Conservation (phyloP, 2,329 filamentous ascomycete species). For the Aspergillus brasiliensis region DNA sequence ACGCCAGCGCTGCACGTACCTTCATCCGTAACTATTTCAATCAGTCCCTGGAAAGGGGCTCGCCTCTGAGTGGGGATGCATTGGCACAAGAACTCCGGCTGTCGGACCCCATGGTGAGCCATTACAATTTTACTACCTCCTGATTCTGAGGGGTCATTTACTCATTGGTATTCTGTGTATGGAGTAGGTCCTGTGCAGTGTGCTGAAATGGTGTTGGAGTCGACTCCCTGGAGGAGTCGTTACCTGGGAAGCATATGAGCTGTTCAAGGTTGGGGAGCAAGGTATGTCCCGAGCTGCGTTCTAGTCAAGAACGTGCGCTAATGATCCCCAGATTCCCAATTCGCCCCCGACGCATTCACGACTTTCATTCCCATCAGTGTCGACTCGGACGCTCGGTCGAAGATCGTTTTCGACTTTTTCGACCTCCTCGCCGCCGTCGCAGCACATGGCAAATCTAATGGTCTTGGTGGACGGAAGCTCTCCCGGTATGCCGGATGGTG, state of each 20-base stretch:
- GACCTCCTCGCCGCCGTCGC: conserved; percentile 88
- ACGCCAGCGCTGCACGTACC: conserved; percentile 86
- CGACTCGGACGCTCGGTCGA: conserved; percentile 79
- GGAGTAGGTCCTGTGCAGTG: conserved; percentile 80
- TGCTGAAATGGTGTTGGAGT: conserved; percentile 98
- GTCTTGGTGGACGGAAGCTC: conserved; percentile 87
- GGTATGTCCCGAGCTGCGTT: conserved; percentile 55
- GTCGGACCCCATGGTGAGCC: conserved; percentile 84
- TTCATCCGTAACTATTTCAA: conserved; percentile 94
- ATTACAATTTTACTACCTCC: background rate
- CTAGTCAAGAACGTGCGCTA: conserved; percentile 5
- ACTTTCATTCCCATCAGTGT: conserved; percentile 95
- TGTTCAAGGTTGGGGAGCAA: conserved; percentile 92
- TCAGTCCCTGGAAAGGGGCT: conserved; percentile 60
- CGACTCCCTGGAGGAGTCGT: conserved; percentile 87
- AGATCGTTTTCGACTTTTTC: conserved; percentile 96
- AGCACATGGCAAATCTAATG: conserved; percentile 90
- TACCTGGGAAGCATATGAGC: conserved; percentile 94
- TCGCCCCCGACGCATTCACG: conserved; percentile 90
- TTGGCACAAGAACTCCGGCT: conserved; percentile 86
- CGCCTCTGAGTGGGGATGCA: conserved; percentile 63
- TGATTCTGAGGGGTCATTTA: background rate
- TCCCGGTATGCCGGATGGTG: conserved; percentile 97
- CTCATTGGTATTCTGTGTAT: conserved; percentile 13
- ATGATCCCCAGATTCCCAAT: conserved; percentile 71